These are phyloP conservation scores for Boletus sensibilis DNA, from an alignment of 768 basidiomycete genomes.

Conservation along the genomic window DNA sequence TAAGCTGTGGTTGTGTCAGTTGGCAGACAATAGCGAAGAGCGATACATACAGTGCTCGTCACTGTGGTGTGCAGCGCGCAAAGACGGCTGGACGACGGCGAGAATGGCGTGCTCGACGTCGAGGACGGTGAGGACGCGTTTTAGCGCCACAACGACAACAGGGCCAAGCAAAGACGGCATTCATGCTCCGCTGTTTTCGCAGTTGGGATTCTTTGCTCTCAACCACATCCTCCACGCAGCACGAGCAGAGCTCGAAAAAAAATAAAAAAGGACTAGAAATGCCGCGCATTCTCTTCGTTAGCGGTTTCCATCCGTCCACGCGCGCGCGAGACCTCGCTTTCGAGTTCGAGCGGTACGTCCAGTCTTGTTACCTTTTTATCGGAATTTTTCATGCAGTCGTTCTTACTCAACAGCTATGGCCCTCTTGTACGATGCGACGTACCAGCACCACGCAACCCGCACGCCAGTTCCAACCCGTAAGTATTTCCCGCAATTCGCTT, in stretches of 20 bases:
- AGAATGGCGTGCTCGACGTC: constrained; percentile 3
- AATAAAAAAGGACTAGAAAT: constrained; percentile 34
- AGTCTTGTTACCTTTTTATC: not conserved
- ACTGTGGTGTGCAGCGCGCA: not conserved
- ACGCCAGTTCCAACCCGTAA: constrained; percentile 79
- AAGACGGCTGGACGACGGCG: not conserved
- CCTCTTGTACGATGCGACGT: constrained; percentile 87
- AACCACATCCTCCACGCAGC: constrained; percentile 25
- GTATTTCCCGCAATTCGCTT: constrained; percentile 38
- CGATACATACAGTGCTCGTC: constrained; percentile 1
- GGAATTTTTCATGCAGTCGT: constrained; percentile 1
- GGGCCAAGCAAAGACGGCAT: constrained; percentile 26
- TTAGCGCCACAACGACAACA: constrained; percentile 40
- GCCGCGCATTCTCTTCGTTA: constrained; percentile 86
- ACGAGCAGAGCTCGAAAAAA: not conserved
- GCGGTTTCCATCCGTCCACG: constrained; percentile 80
- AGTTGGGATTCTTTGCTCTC: constrained; percentile 16
- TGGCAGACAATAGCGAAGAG: not conserved
- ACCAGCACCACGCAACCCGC: constrained; percentile 78
- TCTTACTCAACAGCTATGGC: constrained; percentile 58
- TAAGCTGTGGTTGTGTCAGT: constrained; percentile 17
- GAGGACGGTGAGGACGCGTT: constrained; percentile 2
- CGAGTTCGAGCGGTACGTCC: constrained; percentile 78
- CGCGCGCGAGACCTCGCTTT: constrained; percentile 81
- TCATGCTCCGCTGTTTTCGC: constrained; percentile 31